phyloP scores from a whole-genome alignment of 148 eudicot genomes.

The Arbutus unedo region DNA sequence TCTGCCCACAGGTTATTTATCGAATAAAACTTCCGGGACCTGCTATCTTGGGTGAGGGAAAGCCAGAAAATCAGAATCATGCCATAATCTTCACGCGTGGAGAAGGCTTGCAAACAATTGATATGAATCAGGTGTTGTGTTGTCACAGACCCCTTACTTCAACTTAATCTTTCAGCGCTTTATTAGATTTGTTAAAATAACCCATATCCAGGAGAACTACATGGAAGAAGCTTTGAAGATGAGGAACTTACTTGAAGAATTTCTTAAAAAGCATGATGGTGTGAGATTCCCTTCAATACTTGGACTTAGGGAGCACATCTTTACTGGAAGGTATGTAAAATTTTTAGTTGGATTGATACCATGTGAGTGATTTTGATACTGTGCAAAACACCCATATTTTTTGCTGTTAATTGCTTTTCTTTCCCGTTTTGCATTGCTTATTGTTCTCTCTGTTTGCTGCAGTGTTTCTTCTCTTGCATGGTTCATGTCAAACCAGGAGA shows the following conservation, averaged over 20 bases:
- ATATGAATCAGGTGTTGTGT: conserved; percentile 81
- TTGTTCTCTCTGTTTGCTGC: conserved; percentile 33
- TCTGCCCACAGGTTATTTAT: conserved; percentile 58
- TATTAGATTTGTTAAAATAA: conserved; percentile 5
- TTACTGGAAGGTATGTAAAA: conserved; percentile 79
- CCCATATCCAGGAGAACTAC: conserved; percentile 77
- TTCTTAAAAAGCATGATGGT: conserved; percentile 82
- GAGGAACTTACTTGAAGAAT: conserved; percentile 98
- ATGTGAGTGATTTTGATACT: neutral
- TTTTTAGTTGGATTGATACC: neutral
- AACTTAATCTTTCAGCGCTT: neutral
- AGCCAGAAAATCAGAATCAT: conserved; percentile 98
- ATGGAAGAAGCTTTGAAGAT: conserved; percentile 99
- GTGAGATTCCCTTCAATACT: conserved; percentile 87
- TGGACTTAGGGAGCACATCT: conserved; percentile 96
- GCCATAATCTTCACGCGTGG: conserved; percentile 96
- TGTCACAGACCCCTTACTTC: neutral
- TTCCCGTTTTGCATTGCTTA: neutral
- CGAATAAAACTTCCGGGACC: conserved; percentile 86
- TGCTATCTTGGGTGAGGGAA: conserved; percentile 92
- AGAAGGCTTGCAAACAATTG: conserved; percentile 92
- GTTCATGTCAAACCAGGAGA: conserved; percentile 99
- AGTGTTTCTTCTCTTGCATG: conserved; percentile 99
- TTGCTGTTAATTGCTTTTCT: neutral
- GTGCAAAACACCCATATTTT: neutral